A percentile compares a stretch with the other conserved stretches of the same genome.
Evolutionary conservation across 176 grass and related monocot species (phyloP).

Genomic region (Luzula sylvatica): DNA sequence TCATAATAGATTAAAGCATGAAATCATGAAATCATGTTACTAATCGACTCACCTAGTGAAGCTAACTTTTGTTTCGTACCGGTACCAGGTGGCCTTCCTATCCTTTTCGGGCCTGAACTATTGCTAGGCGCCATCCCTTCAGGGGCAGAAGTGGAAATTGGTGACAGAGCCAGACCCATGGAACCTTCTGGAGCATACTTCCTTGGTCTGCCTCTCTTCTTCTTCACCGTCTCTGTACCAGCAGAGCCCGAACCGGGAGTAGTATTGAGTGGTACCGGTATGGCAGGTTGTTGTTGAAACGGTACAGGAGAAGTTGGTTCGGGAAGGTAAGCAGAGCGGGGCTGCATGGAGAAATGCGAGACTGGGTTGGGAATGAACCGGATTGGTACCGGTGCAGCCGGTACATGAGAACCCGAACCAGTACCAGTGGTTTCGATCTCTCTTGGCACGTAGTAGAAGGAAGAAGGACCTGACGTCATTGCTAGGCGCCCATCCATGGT

Average conservation of each 20-base stretch:
- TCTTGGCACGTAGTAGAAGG: background rate
- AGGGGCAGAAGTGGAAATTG: conserved; percentile 3
- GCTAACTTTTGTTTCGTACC: conserved; percentile 37
- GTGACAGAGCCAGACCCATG: background rate
- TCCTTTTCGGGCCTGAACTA: conserved; percentile 9
- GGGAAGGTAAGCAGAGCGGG: background rate
- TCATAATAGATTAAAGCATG: background rate
- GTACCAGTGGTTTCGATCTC: background rate
- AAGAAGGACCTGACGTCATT: background rate
- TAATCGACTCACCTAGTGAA: conserved; percentile 25
- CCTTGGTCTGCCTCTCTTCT: conserved; percentile 28
- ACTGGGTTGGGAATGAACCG: background rate
- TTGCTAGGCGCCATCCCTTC: background rate
- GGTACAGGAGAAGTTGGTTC: background rate
- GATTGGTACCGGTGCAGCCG: background rate
- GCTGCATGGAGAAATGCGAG: background rate
- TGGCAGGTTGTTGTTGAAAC: background rate
- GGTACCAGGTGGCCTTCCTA: conserved; percentile 19
- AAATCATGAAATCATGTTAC: background rate
- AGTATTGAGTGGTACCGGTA: background rate
- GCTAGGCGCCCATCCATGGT: background rate
- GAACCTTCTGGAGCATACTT: conserved; percentile 13
- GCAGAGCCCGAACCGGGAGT: background rate
- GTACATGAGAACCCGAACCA: background rate
- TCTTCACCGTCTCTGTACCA: conserved; percentile 13